Conservation (phyloP, 108 stramenopile species). For the Chaetoceros tenuissimus region DNA sequence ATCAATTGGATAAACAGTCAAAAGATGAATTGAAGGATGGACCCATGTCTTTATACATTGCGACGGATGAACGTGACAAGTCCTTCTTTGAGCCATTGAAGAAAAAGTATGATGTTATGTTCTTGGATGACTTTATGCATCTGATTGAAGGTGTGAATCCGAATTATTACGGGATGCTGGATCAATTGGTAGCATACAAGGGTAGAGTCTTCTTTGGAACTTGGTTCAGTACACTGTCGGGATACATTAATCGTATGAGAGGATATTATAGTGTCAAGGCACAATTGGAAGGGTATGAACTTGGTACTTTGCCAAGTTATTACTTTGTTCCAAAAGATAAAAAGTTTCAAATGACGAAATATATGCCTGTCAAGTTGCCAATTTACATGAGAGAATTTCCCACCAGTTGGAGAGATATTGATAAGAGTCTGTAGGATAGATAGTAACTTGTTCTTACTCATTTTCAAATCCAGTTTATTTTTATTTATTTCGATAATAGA, state of each 20-base stretch:
- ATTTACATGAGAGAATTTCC: slow-evolving; percentile 69
- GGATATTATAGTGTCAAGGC: slow-evolving; percentile 67
- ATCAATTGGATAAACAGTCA: slow-evolving; percentile 26
- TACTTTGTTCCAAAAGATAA: slow-evolving; percentile 44
- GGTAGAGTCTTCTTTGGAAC: slow-evolving; percentile 75
- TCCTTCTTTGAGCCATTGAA: slow-evolving; percentile 68
- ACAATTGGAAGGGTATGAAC: slow-evolving; percentile 40
- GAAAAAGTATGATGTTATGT: slow-evolving; percentile 55
- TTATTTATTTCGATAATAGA: too few relatives aligned
- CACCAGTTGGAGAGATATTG: slow-evolving; percentile 67
- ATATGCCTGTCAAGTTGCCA: slow-evolving; percentile 31
- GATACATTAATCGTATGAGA: slow-evolving; percentile 75
- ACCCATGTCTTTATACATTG: slow-evolving; percentile 60
- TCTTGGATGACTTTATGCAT: slow-evolving; percentile 74
- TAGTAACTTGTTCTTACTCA: too few relatives aligned
- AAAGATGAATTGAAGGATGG: slow-evolving; percentile 23
- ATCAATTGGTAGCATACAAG: slow-evolving; percentile 69
- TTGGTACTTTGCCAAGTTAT: slow-evolving; percentile 44
- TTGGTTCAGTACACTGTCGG: slow-evolving; percentile 70
- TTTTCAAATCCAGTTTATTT: too few relatives aligned
- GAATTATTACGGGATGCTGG: slow-evolving; percentile 82
- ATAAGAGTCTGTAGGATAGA: too few relatives aligned
- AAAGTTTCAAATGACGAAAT: slow-evolving; percentile 37
- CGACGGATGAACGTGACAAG: slow-evolving; percentile 72
- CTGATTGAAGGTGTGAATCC: slow-evolving; percentile 58